Percentiles rank a stretch among this genome's conserved stretches.
Conservation (phyloP, 2,329 filamentous ascomycete genomes). For the Thyridium curvatum region DNA sequence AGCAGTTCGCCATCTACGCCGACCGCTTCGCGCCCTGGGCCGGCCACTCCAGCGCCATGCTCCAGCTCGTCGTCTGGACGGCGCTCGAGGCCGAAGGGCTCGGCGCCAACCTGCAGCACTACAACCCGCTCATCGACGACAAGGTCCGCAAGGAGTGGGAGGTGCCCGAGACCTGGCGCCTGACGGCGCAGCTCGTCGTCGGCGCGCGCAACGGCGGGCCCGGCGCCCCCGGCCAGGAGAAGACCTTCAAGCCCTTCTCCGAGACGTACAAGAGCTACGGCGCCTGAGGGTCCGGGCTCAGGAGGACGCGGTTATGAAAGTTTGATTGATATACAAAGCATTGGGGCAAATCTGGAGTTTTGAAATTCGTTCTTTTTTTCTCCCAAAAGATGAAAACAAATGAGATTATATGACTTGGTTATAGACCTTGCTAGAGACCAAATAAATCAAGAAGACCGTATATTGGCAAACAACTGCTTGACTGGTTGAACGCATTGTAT, state of each 20-base stretch:
- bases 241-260: conserved; percentile 55
- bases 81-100: conserved; percentile 78
- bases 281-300: conserved; percentile 33
- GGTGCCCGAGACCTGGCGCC: conserved; percentile 65
- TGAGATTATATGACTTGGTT: no score
- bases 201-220: conserved; percentile 54
- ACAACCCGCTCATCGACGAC: conserved; percentile 78
- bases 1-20: conserved; percentile 65
- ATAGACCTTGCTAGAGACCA: no score
- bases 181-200: conserved; percentile 82
- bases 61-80: conserved; percentile 75
- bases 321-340: conserved; percentile 3
- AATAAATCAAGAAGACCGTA: no score
- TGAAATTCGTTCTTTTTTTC: background rate
- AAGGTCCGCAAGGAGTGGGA: conserved; percentile 65
- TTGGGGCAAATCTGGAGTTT: conserved; percentile 4
- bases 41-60: conserved; percentile 72
- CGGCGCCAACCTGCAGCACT: conserved; percentile 87
- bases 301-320: background rate
- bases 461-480: no score
- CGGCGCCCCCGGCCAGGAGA: conserved; percentile 35
- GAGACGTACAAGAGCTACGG: conserved; percentile 62
- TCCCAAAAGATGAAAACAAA: no score
- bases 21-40: conserved; percentile 77
- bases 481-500: no score